A percentile compares a stretch with the other conserved stretches of the same genome.
Conservation (phyloP, 2,329 filamentous ascomycete species). For the Cladobotryum protrusum region DNA sequence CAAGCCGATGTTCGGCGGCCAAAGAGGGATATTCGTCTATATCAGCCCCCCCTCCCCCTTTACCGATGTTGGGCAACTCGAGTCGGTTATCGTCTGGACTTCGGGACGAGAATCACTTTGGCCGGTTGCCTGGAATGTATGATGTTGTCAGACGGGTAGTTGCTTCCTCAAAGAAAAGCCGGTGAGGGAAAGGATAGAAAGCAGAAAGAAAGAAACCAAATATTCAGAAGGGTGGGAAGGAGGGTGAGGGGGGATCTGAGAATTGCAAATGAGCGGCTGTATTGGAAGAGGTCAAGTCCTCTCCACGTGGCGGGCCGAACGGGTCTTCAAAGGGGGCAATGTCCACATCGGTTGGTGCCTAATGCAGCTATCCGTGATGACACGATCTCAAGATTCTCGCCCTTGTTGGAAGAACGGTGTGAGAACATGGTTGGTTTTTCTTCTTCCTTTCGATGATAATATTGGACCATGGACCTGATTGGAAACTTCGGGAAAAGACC, state of each 20-base stretch:
- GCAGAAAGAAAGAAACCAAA: not conserved
- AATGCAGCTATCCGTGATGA: conserved; percentile 9
- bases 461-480: not conserved
- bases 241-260: not conserved
- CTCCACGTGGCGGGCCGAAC: conserved; percentile 11
- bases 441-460: not conserved
- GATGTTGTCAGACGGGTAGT: not conserved
- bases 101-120: not conserved
- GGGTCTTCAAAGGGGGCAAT: not conserved
- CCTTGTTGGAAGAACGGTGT: not conserved
- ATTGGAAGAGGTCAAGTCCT: not conserved
- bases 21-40: not conserved
- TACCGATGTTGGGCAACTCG: not conserved
- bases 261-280: too few species aligned
- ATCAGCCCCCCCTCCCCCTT: not conserved
- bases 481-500: not conserved
- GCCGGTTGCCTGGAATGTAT: not conserved
- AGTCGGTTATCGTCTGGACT: not conserved
- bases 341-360: conserved; percentile 11
- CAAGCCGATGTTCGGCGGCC: too few species aligned
- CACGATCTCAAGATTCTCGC: conserved; percentile 7
- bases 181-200: not conserved
- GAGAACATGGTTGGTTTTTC: not conserved
- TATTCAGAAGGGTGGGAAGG: not conserved
- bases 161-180: not conserved